Conservation (phyloP, 345 rosid genomes). For the Ceriops decandra region DNA sequence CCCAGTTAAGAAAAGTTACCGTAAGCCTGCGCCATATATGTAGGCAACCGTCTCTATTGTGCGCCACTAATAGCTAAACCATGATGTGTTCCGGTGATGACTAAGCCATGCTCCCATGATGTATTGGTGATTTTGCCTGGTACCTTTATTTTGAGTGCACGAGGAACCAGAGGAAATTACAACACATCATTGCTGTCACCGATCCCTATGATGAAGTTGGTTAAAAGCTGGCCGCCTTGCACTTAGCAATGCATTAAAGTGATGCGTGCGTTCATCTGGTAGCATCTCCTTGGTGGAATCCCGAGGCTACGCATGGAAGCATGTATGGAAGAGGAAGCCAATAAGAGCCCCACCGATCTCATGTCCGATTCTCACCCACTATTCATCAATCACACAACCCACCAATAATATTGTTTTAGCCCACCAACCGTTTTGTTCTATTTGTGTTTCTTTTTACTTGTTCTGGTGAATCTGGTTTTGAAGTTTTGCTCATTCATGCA, state of each 20-base stretch:
- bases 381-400: neutral
- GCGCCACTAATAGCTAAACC: no score
- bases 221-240: neutral
- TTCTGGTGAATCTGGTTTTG: neutral
- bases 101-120: no score
- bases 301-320: constrained; percentile 7
- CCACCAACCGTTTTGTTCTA: no score
- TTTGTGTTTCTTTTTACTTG: no score
- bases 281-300: constrained; percentile 11
- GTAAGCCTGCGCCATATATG: neutral
- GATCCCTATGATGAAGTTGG: constrained; percentile 9
- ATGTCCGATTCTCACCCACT: neutral
- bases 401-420: neutral
- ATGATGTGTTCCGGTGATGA: neutral
- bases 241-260: neutral
- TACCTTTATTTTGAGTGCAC: constrained; percentile 17
- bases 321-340: neutral
- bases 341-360: constrained; percentile 2
- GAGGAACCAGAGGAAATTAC: neutral
- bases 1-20: no score
- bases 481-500: neutral
- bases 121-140: neutral
- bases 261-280: neutral
- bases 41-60: neutral
- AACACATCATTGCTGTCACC: constrained; percentile 13